Percentiles rank a stretch among this genome's conserved stretches.
Conservation (phyloP, 768 basidiomycete species). For the Xerocomellus dryophilus region DNA sequence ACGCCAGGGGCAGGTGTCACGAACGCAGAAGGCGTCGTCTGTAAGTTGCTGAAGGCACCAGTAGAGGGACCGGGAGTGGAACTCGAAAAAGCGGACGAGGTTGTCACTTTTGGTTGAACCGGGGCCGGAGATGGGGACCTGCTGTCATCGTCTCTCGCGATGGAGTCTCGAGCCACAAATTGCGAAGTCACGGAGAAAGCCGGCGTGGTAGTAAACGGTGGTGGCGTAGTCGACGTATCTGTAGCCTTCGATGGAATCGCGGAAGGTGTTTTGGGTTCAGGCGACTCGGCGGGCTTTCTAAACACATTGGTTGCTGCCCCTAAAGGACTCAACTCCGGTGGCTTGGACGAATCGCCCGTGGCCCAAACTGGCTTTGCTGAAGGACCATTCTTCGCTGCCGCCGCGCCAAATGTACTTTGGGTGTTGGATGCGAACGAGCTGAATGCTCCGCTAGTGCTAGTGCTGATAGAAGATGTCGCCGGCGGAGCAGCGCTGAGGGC, state of each 20-base stretch:
- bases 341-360: conserved; percentile 5
- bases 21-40: conserved; percentile 35
- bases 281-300: conserved; percentile 8
- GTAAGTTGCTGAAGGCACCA: conserved; percentile 42
- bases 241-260: conserved; percentile 3
- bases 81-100: conserved; percentile 17
- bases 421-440: conserved; percentile 32
- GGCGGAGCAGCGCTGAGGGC: conserved; percentile 10
- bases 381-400: conserved; percentile 15
- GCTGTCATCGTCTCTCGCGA: conserved; percentile 20
- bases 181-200: conserved; percentile 1
- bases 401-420: conserved; percentile 30
- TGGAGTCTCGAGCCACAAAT: conserved; percentile 12
- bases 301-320: conserved; percentile 5
- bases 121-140: conserved; percentile 29
- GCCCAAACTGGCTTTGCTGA: conserved; percentile 27
- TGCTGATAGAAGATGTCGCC: conserved; percentile 8
- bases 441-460: conserved; percentile 33
- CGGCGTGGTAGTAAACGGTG: background rate
- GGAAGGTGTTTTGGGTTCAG: conserved; percentile 12
- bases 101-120: background rate
- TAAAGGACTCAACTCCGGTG: conserved; percentile 4
- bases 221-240: conserved; percentile 5
- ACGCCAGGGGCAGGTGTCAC: conserved; percentile 36
- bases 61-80: conserved; percentile 25